Evolutionary conservation across 306 rosid species (phyloP), one percentile per base, ranked within the genome.

Genomic region (Cicer cuneatum): DNA sequence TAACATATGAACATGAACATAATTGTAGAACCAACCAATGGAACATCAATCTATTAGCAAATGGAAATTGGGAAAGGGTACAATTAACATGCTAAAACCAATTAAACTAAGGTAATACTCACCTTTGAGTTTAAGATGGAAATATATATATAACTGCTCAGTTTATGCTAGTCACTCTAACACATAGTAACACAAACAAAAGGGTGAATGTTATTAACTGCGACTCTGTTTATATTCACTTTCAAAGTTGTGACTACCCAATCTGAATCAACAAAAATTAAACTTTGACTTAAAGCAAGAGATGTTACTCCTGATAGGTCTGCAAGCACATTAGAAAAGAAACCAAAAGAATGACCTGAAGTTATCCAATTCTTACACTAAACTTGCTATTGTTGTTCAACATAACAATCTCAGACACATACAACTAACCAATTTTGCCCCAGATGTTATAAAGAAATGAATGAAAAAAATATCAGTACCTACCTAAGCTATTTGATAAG

Each of bases 1-100:
- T 29, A 29, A 29, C 35, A 29, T 29, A 29, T 29, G 35, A 29
- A 29, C 9, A 53, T n/a, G 60, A 78, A 16, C 39, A 47, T 74
- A 76, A 69, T 43, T 19, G 18, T 60, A 68, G 43, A 73, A 69
- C 33, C 21, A 78, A 69, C 33, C 15, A 21, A n/a, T 29, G 12
- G 38, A 83, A 61, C 77, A 76, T 53, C 43, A 76, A 57, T 69
- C 53, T 51, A 49, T 18, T 46, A 42, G 45, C 59, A 60, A 66
- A 51, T 43, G 8, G 11, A 47, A 59, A 69, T 38, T 29, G n/a
- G 48, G 40, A 46, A 66, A 64, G 45, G 57, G 42, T 42, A 42
- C 19, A 49, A 51, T 10, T 45, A 18, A 69, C 12, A 46, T 45
- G 21, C 75, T 35, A 46, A 48, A 74, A 61, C 78, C 73, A 64